Evolutionary conservation across 352 stramenopile species (phyloP).

Genomic region (Phytopythium kandeliae): DNA sequence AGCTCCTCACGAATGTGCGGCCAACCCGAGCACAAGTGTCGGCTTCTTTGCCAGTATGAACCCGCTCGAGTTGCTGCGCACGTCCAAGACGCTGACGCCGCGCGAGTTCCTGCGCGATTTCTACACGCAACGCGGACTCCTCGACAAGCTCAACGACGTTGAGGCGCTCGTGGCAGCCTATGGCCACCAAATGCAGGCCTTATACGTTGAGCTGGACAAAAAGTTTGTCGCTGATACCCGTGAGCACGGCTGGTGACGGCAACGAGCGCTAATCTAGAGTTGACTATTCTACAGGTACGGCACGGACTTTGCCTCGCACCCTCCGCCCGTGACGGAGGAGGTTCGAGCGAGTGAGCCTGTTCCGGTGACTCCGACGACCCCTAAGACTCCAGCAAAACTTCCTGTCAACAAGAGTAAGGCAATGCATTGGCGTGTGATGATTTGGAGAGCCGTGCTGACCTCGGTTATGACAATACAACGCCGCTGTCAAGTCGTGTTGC

Average conservation of each 20-base stretch:
- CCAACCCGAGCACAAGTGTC: conserved; percentile 5
- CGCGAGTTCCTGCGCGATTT: conserved; percentile 70
- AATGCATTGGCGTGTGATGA: too few relatives aligned
- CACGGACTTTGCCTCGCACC: conserved; percentile 43
- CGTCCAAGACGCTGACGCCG: conserved; percentile 41
- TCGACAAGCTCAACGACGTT: conserved; percentile 68
- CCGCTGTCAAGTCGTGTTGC: conserved; percentile 88
- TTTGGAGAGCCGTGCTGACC: too few relatives aligned
- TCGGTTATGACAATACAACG: too few relatives aligned
- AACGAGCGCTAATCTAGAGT: not conserved
- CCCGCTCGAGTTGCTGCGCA: conserved; percentile 44
- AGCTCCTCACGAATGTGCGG: not conserved
- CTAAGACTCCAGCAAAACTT: conserved; percentile 28
- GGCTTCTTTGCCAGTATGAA: conserved; percentile 54
- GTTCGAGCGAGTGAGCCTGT: conserved; percentile 24
- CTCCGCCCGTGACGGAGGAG: conserved; percentile 37
- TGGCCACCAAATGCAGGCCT: conserved; percentile 37
- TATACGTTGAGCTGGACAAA: conserved; percentile 66
- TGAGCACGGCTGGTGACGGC: not conserved
- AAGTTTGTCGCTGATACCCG: conserved; percentile 25
- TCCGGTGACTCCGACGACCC: conserved; percentile 14
- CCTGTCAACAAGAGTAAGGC: conserved; percentile 72
- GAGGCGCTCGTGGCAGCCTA: conserved; percentile 51
- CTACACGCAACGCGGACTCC: conserved; percentile 53
- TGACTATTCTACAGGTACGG: conserved; percentile 54